Evolutionary conservation across 139 green algal species (phyloP).

Genomic region (Chlamydomonas sp.): DNA sequence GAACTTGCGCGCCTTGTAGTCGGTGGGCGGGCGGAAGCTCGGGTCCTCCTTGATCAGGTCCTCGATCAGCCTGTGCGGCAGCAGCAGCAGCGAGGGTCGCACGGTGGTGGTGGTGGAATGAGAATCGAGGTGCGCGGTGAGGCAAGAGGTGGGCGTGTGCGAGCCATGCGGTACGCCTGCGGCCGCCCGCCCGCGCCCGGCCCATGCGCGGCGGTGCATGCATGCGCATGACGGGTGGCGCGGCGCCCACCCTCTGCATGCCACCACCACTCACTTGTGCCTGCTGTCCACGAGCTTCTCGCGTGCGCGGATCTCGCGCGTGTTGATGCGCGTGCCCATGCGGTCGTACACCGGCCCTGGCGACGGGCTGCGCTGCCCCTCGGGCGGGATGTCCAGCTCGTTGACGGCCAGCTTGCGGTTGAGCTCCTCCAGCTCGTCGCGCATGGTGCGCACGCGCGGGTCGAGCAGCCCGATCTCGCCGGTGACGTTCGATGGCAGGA

Average conservation of each 20-base stretch:
- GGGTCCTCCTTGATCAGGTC: slow-evolving; percentile 84
- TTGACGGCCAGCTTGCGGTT: slow-evolving; percentile 31
- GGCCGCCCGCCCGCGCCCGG: too few relatives aligned
- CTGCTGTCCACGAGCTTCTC: slow-evolving; percentile 27
- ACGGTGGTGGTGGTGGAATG: slow-evolving; percentile 48
- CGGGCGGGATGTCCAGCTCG: slow-evolving; percentile 43
- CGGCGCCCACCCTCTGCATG: background rate
- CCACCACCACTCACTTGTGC: slow-evolving; percentile 8
- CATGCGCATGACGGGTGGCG: slow-evolving; percentile 11
- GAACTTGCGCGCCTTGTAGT: slow-evolving; percentile 66
- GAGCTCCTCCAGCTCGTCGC: slow-evolving; percentile 40
- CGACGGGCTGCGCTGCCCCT: slow-evolving; percentile 78
- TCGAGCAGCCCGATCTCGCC: slow-evolving; percentile 29
- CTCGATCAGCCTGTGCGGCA: slow-evolving; percentile 88
- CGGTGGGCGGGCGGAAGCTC: slow-evolving; percentile 73
- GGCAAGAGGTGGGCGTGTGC: background rate
- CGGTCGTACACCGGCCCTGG: slow-evolving; percentile 90
- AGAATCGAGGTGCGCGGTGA: too few relatives aligned
- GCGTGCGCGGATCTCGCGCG: slow-evolving; percentile 70
- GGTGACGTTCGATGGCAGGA: slow-evolving; percentile 34
- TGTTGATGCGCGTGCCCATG: slow-evolving; percentile 81
- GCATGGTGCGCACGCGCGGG: slow-evolving; percentile 36
- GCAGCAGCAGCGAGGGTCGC: too few relatives aligned
- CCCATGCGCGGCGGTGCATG: too few relatives aligned
- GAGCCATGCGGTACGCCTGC: background rate